Evolutionary conservation across 176 grass and related monocot species (phyloP).

Genomic region (Panicum miliaceum): DNA sequence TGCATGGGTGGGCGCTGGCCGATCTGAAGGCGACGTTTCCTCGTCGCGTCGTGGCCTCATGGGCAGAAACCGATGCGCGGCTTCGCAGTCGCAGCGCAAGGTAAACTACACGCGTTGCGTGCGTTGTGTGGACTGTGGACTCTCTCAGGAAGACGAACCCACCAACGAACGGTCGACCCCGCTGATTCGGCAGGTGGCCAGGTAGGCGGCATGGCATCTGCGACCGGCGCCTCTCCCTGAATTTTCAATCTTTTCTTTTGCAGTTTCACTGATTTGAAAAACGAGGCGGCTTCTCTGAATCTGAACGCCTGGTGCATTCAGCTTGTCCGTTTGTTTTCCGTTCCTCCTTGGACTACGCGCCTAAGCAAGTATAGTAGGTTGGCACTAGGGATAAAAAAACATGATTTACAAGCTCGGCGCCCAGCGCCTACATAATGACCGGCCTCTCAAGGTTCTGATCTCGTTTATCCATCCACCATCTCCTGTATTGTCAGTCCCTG

Average conservation of each 20-base stretch:
- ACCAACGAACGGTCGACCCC: no score
- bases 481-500: no score
- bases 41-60: neutral
- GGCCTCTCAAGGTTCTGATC: neutral
- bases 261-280: no score
- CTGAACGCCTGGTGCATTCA: no score
- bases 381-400: neutral
- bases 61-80: conserved; percentile 6
- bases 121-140: neutral
- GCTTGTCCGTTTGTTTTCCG: no score
- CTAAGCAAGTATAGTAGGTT: no score
- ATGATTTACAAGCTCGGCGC: neutral
- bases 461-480: neutral
- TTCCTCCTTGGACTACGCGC: neutral
- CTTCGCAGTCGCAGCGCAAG: neutral
- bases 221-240: no score
- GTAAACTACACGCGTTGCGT: neutral
- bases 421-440: neutral
- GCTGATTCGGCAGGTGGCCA: no score
- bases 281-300: no score
- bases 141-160: neutral
- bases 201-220: no score
- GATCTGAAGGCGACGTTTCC: neutral
- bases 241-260: no score
- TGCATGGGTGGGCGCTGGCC: no score